Evolutionary conservation across 345 rosid species (phyloP).

Genomic region (Mercurialis annua): DNA sequence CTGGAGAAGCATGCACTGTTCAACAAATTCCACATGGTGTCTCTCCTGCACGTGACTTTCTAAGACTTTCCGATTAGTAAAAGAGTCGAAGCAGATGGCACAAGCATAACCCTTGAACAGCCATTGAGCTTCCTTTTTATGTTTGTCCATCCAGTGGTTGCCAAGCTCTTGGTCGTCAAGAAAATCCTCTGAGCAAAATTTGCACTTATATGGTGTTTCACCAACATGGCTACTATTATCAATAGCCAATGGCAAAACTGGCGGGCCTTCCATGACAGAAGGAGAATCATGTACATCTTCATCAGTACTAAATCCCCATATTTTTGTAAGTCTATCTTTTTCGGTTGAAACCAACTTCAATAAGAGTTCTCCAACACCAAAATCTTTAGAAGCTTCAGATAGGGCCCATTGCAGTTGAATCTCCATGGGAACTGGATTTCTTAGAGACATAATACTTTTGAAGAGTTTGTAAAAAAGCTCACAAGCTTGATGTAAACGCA

Average conservation of each 20-base stretch:
- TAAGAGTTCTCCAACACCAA: conserved; percentile 58
- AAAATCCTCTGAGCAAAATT: conserved; percentile 56
- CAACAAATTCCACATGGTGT: conserved; percentile 84
- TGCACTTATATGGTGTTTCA: conserved; percentile 51
- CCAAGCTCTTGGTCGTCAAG: conserved; percentile 51
- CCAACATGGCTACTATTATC: conserved; percentile 37
- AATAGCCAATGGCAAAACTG: conserved; percentile 38
- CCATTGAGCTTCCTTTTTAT: conserved; percentile 78
- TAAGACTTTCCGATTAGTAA: conserved; percentile 63
- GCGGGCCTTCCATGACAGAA: conserved; percentile 39
- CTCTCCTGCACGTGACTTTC: conserved; percentile 92
- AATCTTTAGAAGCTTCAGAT: conserved; percentile 79
- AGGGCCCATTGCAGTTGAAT: conserved; percentile 94
- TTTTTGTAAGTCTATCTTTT: conserved; percentile 61
- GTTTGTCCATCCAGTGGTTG: conserved; percentile 66
- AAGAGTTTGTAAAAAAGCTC: conserved; percentile 93
- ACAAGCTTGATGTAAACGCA: conserved; percentile 86
- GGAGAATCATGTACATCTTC: conserved; percentile 38
- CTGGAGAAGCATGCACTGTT: conserved; percentile 94
- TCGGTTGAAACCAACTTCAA: conserved; percentile 69
- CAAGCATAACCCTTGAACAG: conserved; percentile 83
- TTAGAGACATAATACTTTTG: conserved; percentile 77
- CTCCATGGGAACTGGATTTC: conserved; percentile 91
- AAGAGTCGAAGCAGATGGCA: conserved; percentile 94
- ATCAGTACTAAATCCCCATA: conserved; percentile 66